Conservation (phyloP, 306 rosid species). For the Abrus pulchellus region DNA sequence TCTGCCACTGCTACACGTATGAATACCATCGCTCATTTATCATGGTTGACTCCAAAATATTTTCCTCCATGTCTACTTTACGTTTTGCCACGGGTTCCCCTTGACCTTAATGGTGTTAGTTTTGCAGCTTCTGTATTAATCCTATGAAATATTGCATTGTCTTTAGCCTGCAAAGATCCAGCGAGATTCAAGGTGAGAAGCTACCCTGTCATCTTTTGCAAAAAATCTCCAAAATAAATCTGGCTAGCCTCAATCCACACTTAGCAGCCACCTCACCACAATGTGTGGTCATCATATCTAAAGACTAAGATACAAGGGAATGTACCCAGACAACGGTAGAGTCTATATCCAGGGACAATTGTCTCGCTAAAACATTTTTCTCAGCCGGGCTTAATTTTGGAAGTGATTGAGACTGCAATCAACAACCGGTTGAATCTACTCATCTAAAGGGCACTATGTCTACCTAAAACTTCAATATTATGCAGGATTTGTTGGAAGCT, state of each 20-base stretch:
- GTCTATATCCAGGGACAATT: background rate
- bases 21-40: background rate
- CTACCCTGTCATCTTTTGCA: constrained; percentile 4
- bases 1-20: constrained; percentile 8
- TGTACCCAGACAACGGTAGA: constrained; percentile 26
- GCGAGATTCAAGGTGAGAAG: constrained; percentile 42
- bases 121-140: constrained; percentile 42
- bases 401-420: constrained; percentile 29
- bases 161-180: constrained; percentile 57
- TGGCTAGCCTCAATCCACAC: constrained; percentile 27
- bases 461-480: background rate
- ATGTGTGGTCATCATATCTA: background rate
- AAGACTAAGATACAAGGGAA: constrained; percentile 3
- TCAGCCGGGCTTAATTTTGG: background rate
- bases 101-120: constrained; percentile 21
- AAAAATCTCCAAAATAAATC: background rate
- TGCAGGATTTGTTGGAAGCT: constrained; percentile 10
- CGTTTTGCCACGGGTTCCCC: background rate
- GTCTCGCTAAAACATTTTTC: background rate
- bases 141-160: constrained; percentile 42
- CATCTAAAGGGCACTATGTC: background rate
- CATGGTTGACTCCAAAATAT: constrained; percentile 28
- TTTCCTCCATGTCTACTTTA: constrained; percentile 24
- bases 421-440: background rate
- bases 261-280: constrained; percentile 5